Base-by-base conservation (phyloP, 192 early-diverging fungal genomes). In the Coemansia sp. region DNA sequence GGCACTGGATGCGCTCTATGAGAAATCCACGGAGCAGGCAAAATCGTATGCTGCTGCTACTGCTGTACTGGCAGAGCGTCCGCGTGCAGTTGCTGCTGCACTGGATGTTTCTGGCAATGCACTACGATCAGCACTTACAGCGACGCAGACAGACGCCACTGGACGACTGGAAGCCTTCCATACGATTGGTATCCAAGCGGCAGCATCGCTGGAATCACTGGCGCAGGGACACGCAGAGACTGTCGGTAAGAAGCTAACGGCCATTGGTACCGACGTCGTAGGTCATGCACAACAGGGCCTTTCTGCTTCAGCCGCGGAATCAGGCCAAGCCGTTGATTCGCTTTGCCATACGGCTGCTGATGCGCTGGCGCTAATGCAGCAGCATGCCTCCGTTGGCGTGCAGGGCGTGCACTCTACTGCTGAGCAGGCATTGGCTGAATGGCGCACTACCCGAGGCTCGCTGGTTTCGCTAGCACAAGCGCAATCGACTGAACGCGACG, bases 361-460 rank as follows among this genome's bases (percentile, higher is more conserved):
- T 6, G 24, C 50, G 31, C 19, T 62, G 27, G 61, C 23, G 19
- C 61, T 27, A 3, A 21, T n/a, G 26, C 5, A 38, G 51, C 61
- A 54, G 50, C 51, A 25, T 10, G 34, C 21, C 4, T 19, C 27
- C 2, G 34, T 30, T 21, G 12, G 54, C 44, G 7, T 16, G 32
- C 49, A 56, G 48, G 28, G 38, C 18, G 14, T 25, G 18, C 49
- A 59, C 28, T 8, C 32, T 18, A n/a, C 62, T 2, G 25, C 34
- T 6, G 26, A 6, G 2, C 25, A 59, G 10, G 69, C 69, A 0
- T 7, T 60, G 12, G n/a, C 12, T 0, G 44, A 26, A 1, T 65
- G 62, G 69, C 57, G 55, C 19, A 16, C 21, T 2, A 54, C 74
- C 0, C 74, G 68, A 7, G 26, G n/a, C 4, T 60, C 63, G 27